Evolutionary conservation across 2,329 filamentous ascomycete species (phyloP), one percentile per base, ranked within the genome.

Genomic region (Stachybotrys chartarum): DNA sequence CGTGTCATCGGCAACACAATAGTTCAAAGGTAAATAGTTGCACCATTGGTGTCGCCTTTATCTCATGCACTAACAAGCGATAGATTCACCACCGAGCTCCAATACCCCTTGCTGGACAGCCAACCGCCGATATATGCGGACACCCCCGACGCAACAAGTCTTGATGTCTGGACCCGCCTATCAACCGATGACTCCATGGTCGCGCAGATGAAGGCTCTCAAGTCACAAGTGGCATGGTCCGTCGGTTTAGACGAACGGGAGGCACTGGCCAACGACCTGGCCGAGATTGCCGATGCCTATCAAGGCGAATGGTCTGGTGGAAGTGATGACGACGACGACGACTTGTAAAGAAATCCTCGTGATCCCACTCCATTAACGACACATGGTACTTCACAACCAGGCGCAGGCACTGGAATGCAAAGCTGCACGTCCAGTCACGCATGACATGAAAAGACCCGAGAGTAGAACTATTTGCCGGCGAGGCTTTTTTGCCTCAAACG

Each of bases 231-330:
- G 12, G 73, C 81, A 16, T 81, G 85, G 58, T 78, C 82, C 11
- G 77, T 92, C 16, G 77, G 78, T 0, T 63, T 93, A 3, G 90
- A 95, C 57, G 92, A 97, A 65, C 81, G 93, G 47, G 94, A 99
- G 71, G 78, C 78, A 3, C 76, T 97, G n/a, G 83, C 84, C 50
- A 94, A 96, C 66, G 85, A 88, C 12, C 76, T 99, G 45, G 85
- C 88, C 30, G 87, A 89, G 57, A 85, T 97, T 64, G 87, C 88
- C 1, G 92, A 96, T 65, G 89, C 89, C 57, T 97, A 97, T 68
- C 85, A 90, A 62, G 90, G 94, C 58, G 91, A 91, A 1, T 96
- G 90, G 89, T 85, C 84, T 12, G 91, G 87, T 64, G 90, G 85
- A 30, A 87, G 83, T 56, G 88, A 90, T 62, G 79, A 84, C 8